Base-by-base conservation (phyloP, 164 flowering plant genomes). In the Macadamia integrifolia region DNA sequence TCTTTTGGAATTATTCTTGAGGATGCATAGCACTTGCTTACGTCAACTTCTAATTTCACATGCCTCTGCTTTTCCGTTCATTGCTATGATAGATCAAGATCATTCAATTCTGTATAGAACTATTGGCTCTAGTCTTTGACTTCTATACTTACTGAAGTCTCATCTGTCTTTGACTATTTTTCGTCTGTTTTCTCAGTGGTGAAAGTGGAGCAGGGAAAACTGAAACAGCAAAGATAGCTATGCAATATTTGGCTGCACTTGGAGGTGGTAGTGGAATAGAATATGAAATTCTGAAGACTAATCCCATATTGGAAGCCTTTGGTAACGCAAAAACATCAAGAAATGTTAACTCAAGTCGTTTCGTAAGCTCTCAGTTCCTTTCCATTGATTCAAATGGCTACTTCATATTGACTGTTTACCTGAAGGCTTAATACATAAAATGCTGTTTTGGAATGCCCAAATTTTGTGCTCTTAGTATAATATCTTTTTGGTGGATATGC, bases 161-260 rank as follows among this genome's bases (percentile, higher is more conserved):
- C 14, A 66, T 56, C 13, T 10, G n/a, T 18, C 35, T 32, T 14
- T 29, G 30, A 64, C 9, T 4, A 30, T 11, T 70, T 46, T 66
- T 50, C 69, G 46, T 72, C 63, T 77, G 10, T 72, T 65, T 71
- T n/a, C 74, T 13, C 83, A 95, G 99, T 76, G 99, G 99, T 58
- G 99, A 95, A 83, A 95, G 99, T 79, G 99, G 99, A 70, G 98
- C 99, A 13, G 99, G 99, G 23, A 95, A 95, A 75, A 95, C 99
- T 56, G 99, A 95, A 79, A 92, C 99, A 32, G 98, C 98, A 76
- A 95, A 95, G 75, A 92, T 92, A 71, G 94, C 97, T 42, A 95
- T 95, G 99, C 98, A 91, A 74, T 95, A 92, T 79, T 82, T 95
- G 84, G 98, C 99, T 71, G 89, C 97, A 28, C 92, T 92, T 78